Conservation (phyloP, 345 rosid species). For the Lepidium sativum region DNA sequence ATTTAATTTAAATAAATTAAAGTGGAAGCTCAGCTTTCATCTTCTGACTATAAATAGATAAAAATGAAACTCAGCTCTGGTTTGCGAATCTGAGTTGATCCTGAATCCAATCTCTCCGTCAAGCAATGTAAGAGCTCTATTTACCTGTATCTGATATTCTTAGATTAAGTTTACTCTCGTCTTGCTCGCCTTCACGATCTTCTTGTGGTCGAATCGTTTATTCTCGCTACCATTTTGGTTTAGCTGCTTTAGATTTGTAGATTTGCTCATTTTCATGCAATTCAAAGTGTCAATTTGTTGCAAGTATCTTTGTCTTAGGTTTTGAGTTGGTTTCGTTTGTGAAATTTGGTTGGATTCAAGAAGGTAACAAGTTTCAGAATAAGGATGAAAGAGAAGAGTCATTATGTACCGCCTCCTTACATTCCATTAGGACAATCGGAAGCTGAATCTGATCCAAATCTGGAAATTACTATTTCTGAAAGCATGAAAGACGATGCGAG, state of each 20-base stretch:
- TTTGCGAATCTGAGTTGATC: conserved; percentile 5
- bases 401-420: conserved; percentile 77
- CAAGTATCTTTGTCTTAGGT: not conserved
- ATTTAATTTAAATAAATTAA: not conserved
- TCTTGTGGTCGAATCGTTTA: not conserved
- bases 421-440: conserved; percentile 66
- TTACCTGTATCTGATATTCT: not conserved
- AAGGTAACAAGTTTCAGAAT: not conserved
- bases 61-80: not conserved
- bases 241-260: not conserved
- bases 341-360: not conserved
- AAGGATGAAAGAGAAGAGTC: conserved; percentile 45
- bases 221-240: not conserved
- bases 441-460: conserved; percentile 32
- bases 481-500: conserved; percentile 15
- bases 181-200: not conserved
- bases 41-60: not conserved
- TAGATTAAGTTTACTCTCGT: not conserved
- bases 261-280: not conserved
- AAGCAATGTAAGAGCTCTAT: conserved; percentile 6
- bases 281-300: not conserved
- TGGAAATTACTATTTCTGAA: conserved; percentile 14
- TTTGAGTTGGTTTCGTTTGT: not conserved
- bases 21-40: not conserved
- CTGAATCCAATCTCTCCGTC: conserved; percentile 13